These are phyloP conservation scores for Nicotiana noctiflora DNA, from an alignment of 257 asterid species.

Conservation along the genomic window DNA sequence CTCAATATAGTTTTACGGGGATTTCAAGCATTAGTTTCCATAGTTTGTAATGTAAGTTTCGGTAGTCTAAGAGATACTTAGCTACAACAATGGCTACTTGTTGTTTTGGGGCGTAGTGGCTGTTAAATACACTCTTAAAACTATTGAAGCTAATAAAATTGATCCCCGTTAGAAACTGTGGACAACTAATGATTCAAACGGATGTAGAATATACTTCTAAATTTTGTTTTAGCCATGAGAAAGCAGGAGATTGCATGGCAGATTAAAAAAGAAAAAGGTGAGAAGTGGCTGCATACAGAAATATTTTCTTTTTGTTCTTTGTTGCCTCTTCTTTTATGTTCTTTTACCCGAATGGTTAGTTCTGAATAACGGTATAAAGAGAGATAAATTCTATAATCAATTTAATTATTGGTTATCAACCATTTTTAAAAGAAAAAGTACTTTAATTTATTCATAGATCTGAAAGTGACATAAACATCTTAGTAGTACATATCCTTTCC, in stretches of 20 bases:
- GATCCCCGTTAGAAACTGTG: neutral
- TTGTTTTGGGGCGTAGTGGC: neutral
- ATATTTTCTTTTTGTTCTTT: neutral
- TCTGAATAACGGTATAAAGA: neutral
- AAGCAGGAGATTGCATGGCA: neutral
- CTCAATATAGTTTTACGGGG: neutral
- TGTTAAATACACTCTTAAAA: neutral
- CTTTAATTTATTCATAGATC: neutral
- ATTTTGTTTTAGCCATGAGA: neutral
- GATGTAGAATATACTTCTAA: neutral
- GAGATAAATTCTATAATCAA: neutral
- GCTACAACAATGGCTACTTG: neutral
- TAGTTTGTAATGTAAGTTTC: neutral
- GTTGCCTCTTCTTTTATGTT: neutral
- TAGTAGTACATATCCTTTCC: no score
- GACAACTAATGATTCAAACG: neutral
- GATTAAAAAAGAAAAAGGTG: neutral
- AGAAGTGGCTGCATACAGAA: neutral
- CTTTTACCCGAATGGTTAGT: neutral
- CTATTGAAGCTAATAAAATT: neutral
- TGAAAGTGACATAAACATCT: neutral
- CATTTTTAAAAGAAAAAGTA: neutral
- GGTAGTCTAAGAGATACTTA: neutral
- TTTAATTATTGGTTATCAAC: neutral
- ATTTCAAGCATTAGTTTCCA: neutral